phyloP scores from a whole-genome alignment of 345 rosid species.

The Syzygium grande region DNA sequence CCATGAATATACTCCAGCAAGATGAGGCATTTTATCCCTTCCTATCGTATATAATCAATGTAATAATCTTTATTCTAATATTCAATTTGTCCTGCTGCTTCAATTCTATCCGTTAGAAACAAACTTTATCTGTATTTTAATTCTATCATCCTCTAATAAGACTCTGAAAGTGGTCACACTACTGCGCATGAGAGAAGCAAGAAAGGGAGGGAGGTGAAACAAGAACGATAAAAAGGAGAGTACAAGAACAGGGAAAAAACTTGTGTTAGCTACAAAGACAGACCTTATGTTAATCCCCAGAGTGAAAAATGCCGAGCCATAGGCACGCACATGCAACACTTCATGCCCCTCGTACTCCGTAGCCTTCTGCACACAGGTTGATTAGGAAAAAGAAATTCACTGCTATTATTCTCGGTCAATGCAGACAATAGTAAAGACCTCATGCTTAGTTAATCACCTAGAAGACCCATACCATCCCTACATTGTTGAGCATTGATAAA shows the following conservation, averaged over 20 bases:
- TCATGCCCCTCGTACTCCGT: slow-evolving; percentile 56
- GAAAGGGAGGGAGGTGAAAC: background rate
- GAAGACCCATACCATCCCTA: background rate
- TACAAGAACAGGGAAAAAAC: background rate
- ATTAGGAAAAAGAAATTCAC: background rate
- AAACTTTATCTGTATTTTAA: background rate
- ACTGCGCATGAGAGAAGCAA: background rate
- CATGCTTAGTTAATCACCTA: background rate
- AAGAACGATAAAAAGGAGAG: background rate
- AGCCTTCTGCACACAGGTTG: slow-evolving; percentile 38
- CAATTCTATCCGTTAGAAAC: background rate
- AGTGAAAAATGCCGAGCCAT: slow-evolving; percentile 78
- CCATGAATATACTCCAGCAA: background rate
- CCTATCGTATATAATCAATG: background rate
- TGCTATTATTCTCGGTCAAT: background rate
- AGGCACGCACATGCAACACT: slow-evolving; percentile 73
- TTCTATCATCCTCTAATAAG: background rate
- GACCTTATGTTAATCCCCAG: slow-evolving; percentile 94
- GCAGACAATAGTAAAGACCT: background rate
- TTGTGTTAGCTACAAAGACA: background rate
- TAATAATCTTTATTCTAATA: background rate
- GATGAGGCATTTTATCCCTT: background rate
- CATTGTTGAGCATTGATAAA: background rate
- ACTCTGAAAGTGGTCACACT: background rate
- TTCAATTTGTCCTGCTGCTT: background rate